These are phyloP conservation scores for Candida nanaspora DNA, from an alignment of 805 yeast genomes.

Conservation along the genomic window DNA sequence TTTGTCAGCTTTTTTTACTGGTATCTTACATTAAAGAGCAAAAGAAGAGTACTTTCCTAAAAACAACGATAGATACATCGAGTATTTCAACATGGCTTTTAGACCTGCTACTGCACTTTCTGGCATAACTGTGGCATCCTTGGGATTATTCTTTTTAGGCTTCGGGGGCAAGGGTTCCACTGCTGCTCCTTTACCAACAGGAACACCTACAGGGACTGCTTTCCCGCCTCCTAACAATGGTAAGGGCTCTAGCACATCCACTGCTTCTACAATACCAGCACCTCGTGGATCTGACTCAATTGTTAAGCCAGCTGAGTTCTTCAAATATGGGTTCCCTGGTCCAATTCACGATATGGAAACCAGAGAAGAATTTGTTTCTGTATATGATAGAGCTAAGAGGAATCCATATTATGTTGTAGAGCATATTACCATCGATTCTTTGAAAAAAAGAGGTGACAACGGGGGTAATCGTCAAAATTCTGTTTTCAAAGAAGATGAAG, in stretches of 20 bases:
- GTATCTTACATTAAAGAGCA: neutral
- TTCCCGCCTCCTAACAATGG: constrained; percentile 3
- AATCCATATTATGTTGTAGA: constrained; percentile 86
- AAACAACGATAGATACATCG: too few species aligned
- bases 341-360: constrained; percentile 80
- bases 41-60: neutral
- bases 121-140: constrained; percentile 15
- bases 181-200: constrained; percentile 12
- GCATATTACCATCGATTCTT: constrained; percentile 72
- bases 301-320: constrained; percentile 73
- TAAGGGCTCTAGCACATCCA: constrained; percentile 3
- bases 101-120: constrained; percentile 12
- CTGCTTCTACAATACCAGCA: neutral
- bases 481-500: constrained; percentile 80
- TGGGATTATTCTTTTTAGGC: constrained; percentile 23
- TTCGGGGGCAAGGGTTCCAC: constrained; percentile 10
- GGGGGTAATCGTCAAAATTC: constrained; percentile 73
- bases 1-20: neutral
- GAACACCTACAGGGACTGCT: constrained; percentile 4
- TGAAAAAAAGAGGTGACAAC: constrained; percentile 37
- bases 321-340: constrained; percentile 92
- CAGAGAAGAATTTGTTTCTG: constrained; percentile 72
- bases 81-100: constrained; percentile 3
- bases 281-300: constrained; percentile 20
- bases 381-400: constrained; percentile 76